Evolutionary conservation across 768 basidiomycete species (phyloP).

Genomic region (Filobasidium wieringae): DNA sequence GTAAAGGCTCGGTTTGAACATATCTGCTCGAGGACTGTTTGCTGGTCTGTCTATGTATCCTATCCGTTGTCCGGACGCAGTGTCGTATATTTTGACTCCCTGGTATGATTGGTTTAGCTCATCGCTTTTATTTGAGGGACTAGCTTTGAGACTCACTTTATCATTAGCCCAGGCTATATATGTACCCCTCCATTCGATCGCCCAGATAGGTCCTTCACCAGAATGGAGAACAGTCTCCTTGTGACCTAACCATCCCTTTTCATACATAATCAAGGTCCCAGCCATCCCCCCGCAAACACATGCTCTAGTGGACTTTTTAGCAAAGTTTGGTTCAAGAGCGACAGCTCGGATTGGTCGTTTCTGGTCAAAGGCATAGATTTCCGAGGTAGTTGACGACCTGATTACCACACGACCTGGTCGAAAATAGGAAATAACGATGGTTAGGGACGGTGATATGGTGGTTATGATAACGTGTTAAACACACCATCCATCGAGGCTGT

Average conservation of each 20-base stretch:
- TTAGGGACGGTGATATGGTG: background rate
- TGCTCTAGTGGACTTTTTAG: slow-evolving; percentile 59
- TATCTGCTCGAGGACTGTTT: slow-evolving; percentile 77
- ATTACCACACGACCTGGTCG: slow-evolving; percentile 78
- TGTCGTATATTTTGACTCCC: slow-evolving; percentile 93
- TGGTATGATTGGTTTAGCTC: slow-evolving; percentile 28
- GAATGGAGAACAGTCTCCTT: slow-evolving; percentile 71
- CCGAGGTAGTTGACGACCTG: slow-evolving; percentile 63
- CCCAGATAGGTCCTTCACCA: slow-evolving; percentile 92
- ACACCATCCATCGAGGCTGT: slow-evolving; percentile 88
- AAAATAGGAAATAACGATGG: background rate
- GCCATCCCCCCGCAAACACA: slow-evolving; percentile 89
- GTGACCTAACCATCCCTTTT: slow-evolving; percentile 94
- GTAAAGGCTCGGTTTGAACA: slow-evolving; percentile 80
- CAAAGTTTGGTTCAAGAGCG: slow-evolving; percentile 80
- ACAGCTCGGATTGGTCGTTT: slow-evolving; percentile 84
- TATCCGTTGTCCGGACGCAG: slow-evolving; percentile 59
- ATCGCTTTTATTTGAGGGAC: background rate
- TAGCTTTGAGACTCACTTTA: slow-evolving; percentile 46
- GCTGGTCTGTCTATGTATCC: slow-evolving; percentile 71
- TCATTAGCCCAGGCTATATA: slow-evolving; percentile 97
- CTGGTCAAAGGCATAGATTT: slow-evolving; percentile 76
- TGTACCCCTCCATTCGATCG: slow-evolving; percentile 68
- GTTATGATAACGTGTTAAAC: slow-evolving; percentile 19
- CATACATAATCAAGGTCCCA: slow-evolving; percentile 70